Evolutionary conservation across 1,284 basidiomycete species (phyloP), one percentile per base, ranked within the genome.

Genomic region (Quambalaria eucalypti): DNA sequence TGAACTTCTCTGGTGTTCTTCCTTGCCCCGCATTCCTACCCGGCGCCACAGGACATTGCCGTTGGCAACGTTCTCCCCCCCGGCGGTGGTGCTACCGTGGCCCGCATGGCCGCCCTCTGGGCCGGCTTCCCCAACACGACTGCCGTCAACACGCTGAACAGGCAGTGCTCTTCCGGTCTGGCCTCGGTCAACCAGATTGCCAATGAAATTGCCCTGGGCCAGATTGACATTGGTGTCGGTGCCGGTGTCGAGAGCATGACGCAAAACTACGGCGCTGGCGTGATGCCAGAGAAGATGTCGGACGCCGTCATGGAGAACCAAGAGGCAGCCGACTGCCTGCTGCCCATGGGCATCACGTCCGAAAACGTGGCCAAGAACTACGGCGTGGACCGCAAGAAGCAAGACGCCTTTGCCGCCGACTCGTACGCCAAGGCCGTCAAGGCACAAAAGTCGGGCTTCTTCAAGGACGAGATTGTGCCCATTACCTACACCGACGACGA

Each of bases 231-330:
- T 71, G 92, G 93, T 64, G 90, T 97, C 59, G 88, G 87, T 71
- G 89, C 90, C 48, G 93, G 93, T 72, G 90, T 92, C 36, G 93
- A 98, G 79, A 87, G 85, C 48, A 98, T 98, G 93, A 90, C 90
- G 0, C 61, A 66, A 54, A 68, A 71, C 68, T 73, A 71, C 58
- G 88, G 87, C 42, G 81, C 87, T 26, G 81, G 79, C 66, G 83
- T 84, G 30, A 82, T 83, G 76, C 87, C 84, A 51, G 80, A 84
- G 56, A 83, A 84, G 67, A 86, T 84, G 79, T 91, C 90, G 9
- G 87, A 93, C 30, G 81, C 81, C 42, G 83, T 97, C 50, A 82
- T 92, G 64, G 78, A 83, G 60, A 84, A 83, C 78, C 81, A 85
- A 66, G 86, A 90, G 71, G 84, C 95, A 1, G 83, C 85, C 58